Conservation (phyloP, 192 early-diverging fungal genomes). For the Dissophora globulifera region DNA sequence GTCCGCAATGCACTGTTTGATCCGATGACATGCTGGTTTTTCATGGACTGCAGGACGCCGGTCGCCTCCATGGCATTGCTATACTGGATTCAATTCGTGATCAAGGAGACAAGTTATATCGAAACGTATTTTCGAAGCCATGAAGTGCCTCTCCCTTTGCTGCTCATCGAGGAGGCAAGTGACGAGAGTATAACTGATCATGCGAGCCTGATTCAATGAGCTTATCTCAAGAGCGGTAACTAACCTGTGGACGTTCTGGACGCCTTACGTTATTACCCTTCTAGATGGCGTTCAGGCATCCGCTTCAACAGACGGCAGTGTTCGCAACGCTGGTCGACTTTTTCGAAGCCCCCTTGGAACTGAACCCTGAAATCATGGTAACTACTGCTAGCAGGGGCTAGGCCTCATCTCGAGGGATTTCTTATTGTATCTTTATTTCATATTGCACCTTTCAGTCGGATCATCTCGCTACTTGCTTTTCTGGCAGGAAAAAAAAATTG, state of each 20-base stretch:
- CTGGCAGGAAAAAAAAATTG: too few relatives aligned
- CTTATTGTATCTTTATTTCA: too few relatives aligned
- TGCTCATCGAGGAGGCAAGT: slow-evolving; percentile 74
- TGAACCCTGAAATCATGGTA: slow-evolving; percentile 72
- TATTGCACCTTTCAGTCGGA: too few relatives aligned
- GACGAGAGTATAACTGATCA: neutral
- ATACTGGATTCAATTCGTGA: slow-evolving; percentile 72
- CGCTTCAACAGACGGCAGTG: slow-evolving; percentile 71
- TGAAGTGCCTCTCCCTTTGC: slow-evolving; percentile 67
- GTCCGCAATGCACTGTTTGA: neutral
- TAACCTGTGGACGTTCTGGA: too few relatives aligned
- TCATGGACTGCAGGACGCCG: slow-evolving; percentile 53
- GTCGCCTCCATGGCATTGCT: slow-evolving; percentile 66
- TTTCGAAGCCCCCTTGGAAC: slow-evolving; percentile 60
- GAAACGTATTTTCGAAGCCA: slow-evolving; percentile 74
- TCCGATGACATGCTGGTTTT: neutral
- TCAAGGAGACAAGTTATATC: slow-evolving; percentile 73
- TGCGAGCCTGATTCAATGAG: too few relatives aligned
- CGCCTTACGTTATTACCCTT: too few relatives aligned
- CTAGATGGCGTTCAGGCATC: slow-evolving; percentile 75
- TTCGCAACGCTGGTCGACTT: slow-evolving; percentile 73
- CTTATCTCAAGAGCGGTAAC: too few relatives aligned
- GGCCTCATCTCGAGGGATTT: too few relatives aligned
- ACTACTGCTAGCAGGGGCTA: neutral
- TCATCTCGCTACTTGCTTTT: too few relatives aligned